phyloP scores from a whole-genome alignment of 768 basidiomycete species.

The Termitomyces sp. region DNA sequence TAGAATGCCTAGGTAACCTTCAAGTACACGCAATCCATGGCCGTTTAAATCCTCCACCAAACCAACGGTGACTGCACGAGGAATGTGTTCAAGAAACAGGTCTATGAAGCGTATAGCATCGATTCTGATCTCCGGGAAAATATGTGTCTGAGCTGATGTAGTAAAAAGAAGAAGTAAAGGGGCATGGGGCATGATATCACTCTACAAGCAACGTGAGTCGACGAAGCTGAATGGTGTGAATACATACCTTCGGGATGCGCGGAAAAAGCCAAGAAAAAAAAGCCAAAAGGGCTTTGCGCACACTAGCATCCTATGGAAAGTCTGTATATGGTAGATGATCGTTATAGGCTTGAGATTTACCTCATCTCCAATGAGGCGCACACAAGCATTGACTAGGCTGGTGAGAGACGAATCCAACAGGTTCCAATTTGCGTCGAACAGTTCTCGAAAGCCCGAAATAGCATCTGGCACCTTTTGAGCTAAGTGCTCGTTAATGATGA shows the following conservation, averaged over 20 bases:
- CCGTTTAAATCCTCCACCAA: constrained; percentile 53
- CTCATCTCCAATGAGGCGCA: constrained; percentile 79
- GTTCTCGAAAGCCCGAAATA: constrained; percentile 63
- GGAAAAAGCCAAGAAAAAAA: constrained; percentile 75
- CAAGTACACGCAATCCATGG: constrained; percentile 61
- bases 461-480: constrained; percentile 46
- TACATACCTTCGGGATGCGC: constrained; percentile 41
- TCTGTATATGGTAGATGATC: constrained; percentile 6
- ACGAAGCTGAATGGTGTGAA: background rate
- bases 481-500: background rate
- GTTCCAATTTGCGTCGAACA: constrained; percentile 58
- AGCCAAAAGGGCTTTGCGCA: constrained; percentile 65
- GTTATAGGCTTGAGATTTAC: constrained; percentile 32
- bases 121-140: constrained; percentile 91
- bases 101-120: constrained; percentile 83
- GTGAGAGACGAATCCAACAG: constrained; percentile 49
- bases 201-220: constrained; percentile 31
- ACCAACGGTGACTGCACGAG: constrained; percentile 57
- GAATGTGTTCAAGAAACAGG: constrained; percentile 65
- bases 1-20: constrained; percentile 78
- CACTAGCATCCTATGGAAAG: constrained; percentile 60
- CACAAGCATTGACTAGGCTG: constrained; percentile 51
- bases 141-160: constrained; percentile 88
- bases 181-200: constrained; percentile 68
- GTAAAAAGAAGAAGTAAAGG: constrained; percentile 77